Evolutionary conservation across 371 early-diverging fungal species (phyloP).

Genomic region (Rhizopus delemar): DNA sequence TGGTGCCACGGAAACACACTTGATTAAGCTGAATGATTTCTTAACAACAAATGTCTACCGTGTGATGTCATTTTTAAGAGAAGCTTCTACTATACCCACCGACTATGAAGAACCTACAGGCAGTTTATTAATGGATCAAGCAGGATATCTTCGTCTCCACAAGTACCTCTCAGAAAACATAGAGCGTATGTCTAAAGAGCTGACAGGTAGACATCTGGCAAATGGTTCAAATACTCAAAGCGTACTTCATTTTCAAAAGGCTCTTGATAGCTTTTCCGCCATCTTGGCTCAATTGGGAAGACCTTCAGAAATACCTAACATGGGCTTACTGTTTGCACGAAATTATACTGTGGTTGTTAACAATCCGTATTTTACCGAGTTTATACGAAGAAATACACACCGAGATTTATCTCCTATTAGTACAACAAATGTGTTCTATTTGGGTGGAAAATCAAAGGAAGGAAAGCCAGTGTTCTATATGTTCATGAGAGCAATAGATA

Average conservation of each 20-base stretch:
- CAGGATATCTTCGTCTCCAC: conserved; percentile 62
- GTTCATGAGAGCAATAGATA: conserved; percentile 68
- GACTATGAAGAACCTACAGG: conserved; percentile 2
- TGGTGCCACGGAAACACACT: conserved; percentile 88
- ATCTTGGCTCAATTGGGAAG: conserved; percentile 85
- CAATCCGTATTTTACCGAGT: conserved; percentile 70
- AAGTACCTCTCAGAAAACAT: conserved; percentile 68
- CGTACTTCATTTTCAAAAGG: conserved; percentile 47
- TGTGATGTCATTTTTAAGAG: conserved; percentile 59
- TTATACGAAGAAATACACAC: conserved; percentile 73
- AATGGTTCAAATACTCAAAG: conserved; percentile 31
- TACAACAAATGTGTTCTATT: conserved; percentile 71
- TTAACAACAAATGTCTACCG: conserved; percentile 71
- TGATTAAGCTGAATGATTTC: conserved; percentile 86
- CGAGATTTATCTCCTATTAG: conserved; percentile 64
- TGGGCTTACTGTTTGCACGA: conserved; percentile 43
- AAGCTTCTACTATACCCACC: conserved; percentile 44
- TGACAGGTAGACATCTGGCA: conserved; percentile 43
- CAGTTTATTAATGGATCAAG: conserved; percentile 48
- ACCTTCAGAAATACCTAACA: conserved; percentile 45
- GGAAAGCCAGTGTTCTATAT: conserved; percentile 82
- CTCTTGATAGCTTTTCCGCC: conserved; percentile 75
- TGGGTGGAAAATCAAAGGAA: conserved; percentile 77
- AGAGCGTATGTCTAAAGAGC: conserved; percentile 68
- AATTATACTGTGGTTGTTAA: conserved; percentile 43